Evolutionary conservation across 2,329 filamentous ascomycete species (phyloP), one percentile per base, ranked within the genome.

Genomic region (Parastagonospora nodorum): DNA sequence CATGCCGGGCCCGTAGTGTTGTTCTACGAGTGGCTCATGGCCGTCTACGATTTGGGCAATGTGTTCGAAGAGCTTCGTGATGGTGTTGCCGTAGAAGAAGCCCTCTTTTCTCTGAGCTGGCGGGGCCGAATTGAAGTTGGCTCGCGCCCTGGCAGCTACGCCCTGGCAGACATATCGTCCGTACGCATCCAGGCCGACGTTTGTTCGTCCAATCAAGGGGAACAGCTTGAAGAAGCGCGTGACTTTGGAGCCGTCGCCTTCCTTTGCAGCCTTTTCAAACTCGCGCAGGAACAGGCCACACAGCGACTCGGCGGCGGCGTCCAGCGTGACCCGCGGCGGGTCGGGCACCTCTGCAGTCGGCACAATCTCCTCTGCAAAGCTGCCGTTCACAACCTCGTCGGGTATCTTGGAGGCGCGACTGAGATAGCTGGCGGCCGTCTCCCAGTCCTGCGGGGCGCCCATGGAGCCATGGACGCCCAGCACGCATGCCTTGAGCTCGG

Each of bases 211-310:
- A 68, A 99, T 97, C 31, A 99, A 78, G 12, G 94, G 94, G 66
- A 99, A 99, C 32, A 99, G 80, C 78, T 99, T 99, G 79, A 99
- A 99, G 79, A 99, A 99, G 36, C 94, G 82, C 1, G 94, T 97
- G 45, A 99, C 90, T 71, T 89, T 91, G 19, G 89, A 84, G 3
- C 90, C 92, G 65, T 97, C 92, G n/a, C 84, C 88, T 36, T 94
- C 92, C 55, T 84, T 83, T 2, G 92, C 89, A 0, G 94, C 94
- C 73, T 88, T 94, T 66, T 97, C 92, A 64, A 99, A 99, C 77
- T 99, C 94, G 52, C 93, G 83, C 68, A 97, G 75, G 75, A 99
- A 99, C 51, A 99, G 78, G 1, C 85, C 88, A 69, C 94, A 97
- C 43, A 99, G 78, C 55, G 90, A 94, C 76, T 96, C 92, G 52